Evolutionary conservation across 441 rosid genomes (phyloP).

Genomic region (Erodium moschatum): DNA sequence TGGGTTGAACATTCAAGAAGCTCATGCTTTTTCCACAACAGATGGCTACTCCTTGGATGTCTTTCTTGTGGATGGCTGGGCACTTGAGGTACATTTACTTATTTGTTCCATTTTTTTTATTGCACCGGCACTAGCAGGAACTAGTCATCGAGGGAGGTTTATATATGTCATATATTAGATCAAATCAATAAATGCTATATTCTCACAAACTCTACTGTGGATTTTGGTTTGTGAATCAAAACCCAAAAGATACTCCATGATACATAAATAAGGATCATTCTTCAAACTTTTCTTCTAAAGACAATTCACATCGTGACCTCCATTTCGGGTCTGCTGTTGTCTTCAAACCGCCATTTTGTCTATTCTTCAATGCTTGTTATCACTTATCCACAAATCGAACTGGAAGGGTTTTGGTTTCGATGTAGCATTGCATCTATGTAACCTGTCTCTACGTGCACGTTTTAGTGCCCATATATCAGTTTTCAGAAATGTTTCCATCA

Average conservation of each 20-base stretch:
- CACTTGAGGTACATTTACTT: conserved; percentile 33
- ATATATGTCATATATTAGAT: background rate
- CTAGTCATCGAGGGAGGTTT: conserved; percentile 8
- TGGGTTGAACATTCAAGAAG: conserved; percentile 66
- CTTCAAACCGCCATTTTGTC: background rate
- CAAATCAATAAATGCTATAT: background rate
- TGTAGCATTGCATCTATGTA: background rate
- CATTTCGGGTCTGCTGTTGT: background rate
- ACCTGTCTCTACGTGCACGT: background rate
- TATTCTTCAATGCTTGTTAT: background rate
- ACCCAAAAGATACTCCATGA: background rate
- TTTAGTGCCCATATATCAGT: background rate
- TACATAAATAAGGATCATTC: background rate
- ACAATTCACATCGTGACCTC: too few species aligned
- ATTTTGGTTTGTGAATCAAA: background rate
- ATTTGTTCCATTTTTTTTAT: conserved; percentile 7
- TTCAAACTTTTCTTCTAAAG: background rate
- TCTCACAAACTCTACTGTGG: background rate
- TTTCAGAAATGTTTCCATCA: background rate
- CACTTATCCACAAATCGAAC: background rate
- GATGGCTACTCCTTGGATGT: conserved; percentile 71
- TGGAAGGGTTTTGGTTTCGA: background rate
- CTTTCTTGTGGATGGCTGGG: conserved; percentile 55
- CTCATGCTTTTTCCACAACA: conserved; percentile 68
- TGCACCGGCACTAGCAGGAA: background rate